Percentiles rank a stretch among this genome's conserved stretches.
These are phyloP conservation scores for Xylaria castorea DNA, from an alignment of 495 filamentous ascomycete genomes.

Conservation along the genomic window DNA sequence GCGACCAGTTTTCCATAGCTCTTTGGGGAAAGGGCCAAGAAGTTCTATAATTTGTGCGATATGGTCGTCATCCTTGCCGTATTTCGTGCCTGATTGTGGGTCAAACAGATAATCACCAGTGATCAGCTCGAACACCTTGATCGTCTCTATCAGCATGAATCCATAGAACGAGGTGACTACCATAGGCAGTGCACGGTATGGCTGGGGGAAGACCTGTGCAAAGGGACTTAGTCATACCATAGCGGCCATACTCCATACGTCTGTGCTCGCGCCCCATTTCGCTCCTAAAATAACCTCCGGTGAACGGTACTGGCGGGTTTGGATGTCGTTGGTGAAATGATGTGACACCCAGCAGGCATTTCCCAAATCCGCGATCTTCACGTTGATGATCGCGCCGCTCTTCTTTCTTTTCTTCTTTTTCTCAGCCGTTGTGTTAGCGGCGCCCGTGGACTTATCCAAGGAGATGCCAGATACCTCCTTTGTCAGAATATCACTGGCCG, in stretches of 20 bases:
- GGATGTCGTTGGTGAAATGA: conserved; percentile 99
- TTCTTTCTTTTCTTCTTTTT: conserved; percentile 62
- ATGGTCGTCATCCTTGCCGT: conserved; percentile 99
- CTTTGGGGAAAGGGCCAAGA: conserved; percentile 90
- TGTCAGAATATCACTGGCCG: conserved; percentile 78
- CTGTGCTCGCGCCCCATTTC: conserved; percentile 98
- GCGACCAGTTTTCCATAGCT: conserved; percentile 87
- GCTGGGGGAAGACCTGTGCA: not conserved
- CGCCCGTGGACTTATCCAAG: conserved; percentile 72
- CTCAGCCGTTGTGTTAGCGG: conserved; percentile 48
- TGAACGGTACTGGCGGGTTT: conserved; percentile 96
- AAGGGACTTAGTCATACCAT: conserved; percentile 73
- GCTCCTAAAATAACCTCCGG: conserved; percentile 96
- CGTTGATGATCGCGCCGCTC: conserved; percentile 79
- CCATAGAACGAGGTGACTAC: conserved; percentile 1
- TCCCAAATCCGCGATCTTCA: conserved; percentile 98
- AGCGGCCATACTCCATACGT: conserved; percentile 99
- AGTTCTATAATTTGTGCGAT: conserved; percentile 99
- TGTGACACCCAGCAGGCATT: conserved; percentile 99
- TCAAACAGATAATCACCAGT: conserved; percentile 99
- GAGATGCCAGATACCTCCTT: conserved; percentile 95
- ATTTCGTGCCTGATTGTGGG: conserved; percentile 97
- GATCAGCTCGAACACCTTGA: conserved; percentile 93
- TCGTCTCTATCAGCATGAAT: conserved; percentile 25
- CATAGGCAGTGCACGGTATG: not conserved